Percentiles rank a stretch among this genome's conserved stretches.
Evolutionary conservation across 345 rosid genomes (phyloP).

Genomic region (Lumnitzera littorea): DNA sequence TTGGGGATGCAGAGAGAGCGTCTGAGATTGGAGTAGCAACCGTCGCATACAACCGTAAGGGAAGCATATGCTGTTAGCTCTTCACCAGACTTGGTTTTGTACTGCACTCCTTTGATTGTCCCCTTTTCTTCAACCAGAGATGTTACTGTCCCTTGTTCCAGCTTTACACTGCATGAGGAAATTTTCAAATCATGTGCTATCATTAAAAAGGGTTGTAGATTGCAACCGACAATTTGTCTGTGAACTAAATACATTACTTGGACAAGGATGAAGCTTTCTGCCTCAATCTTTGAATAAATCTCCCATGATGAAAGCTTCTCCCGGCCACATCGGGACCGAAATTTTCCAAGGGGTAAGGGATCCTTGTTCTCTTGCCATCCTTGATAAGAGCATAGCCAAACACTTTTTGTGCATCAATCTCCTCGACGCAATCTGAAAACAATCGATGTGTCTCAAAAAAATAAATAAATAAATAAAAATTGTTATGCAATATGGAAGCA

Average conservation of each 20-base stretch:
- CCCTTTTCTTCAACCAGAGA: constrained; percentile 16
- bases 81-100: constrained; percentile 9
- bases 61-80: constrained; percentile 3
- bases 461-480: no score
- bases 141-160: constrained; percentile 18
- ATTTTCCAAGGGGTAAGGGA: constrained; percentile 2
- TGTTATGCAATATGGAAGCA: background rate
- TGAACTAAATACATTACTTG: background rate
- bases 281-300: constrained; percentile 5
- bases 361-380: constrained; percentile 6
- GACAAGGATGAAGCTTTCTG: constrained; percentile 2
- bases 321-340: background rate
- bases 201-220: background rate
- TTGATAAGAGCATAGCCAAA: constrained; percentile 6
- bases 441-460: background rate
- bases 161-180: constrained; percentile 7
- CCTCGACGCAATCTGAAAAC: constrained; percentile 1
- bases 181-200: background rate
- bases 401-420: constrained; percentile 5
- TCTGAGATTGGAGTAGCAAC: constrained; percentile 15
- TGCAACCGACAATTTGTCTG: no score
- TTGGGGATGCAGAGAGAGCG: constrained; percentile 20
- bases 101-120: constrained; percentile 12
- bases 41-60: constrained; percentile 16
- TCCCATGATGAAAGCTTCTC: constrained; percentile 7